Base-by-base conservation (phyloP, 768 basidiomycete species). In the Cyclocybe cylindracea region DNA sequence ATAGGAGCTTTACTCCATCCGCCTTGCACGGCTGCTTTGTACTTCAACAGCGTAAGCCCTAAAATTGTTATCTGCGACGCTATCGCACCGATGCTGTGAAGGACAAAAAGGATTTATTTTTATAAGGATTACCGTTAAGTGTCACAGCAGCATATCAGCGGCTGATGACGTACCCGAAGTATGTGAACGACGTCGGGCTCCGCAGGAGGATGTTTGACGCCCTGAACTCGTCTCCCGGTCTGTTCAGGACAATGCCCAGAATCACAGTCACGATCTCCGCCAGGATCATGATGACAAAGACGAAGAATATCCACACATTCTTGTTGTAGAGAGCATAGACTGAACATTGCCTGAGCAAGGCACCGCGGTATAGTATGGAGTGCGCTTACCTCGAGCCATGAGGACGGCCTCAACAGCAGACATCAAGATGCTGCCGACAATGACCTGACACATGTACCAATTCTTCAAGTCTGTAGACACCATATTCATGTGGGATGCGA, bases 251-350 rank as follows among this genome's bases (percentile, higher is more conserved):
- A 13, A 63, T 43, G 1, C 72, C 58, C 10, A 60, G 43, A 3
- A 55, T 51, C 36, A 69, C 58, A 2, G 57, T 56, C 6, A 44
- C 39, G 1, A 65, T 43, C 46, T 70, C 66, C 29, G 54, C 57
- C 1, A 59, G 38, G 39, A 68, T 49, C 39, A 68, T 41, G 16
- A 38, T 33, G 5, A 53, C 33, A 38, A 70, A 65, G 8, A 58
- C n/a, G 18, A 56, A 10, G 10, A 48, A 63, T n/a, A 75, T 50
- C 48, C 36, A 61, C 6, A 53, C 43, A 46, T 56, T 68, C 29
- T 63, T 67, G 51, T 70, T 66, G 47, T 74, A 77, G 19, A 72
- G 47, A 2, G 68, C 70, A 53, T 63, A 69, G 6, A 72, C 70
- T 70, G 55, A 11, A 29, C n/a, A 16, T 18, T 2, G 13, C n/a